Conservation (phyloP, 257 asterid species). For the Primulina tabacum region DNA sequence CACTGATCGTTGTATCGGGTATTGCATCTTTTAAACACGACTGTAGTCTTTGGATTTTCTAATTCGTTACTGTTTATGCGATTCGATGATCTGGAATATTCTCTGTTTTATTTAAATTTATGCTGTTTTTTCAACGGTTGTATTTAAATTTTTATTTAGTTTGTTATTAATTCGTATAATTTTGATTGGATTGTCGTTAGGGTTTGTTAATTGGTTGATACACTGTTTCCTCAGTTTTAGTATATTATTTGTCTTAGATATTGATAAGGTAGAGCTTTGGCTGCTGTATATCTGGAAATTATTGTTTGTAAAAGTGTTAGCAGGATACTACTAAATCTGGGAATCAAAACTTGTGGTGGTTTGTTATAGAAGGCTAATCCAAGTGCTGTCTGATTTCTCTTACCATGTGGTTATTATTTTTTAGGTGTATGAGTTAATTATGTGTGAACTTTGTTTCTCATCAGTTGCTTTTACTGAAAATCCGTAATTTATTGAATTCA, state of each 20-base stretch:
- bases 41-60: neutral
- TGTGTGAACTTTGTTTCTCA: neutral
- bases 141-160: neutral
- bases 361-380: neutral
- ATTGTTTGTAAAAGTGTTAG: neutral
- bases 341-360: neutral
- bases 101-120: no score
- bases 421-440: neutral
- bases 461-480: neutral
- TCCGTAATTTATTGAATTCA: neutral
- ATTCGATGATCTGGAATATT: neutral
- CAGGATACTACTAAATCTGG: neutral
- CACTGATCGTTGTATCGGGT: neutral
- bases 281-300: neutral
- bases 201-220: neutral
- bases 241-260: neutral
- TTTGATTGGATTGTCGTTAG: conserved; percentile 8
- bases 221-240: neutral
- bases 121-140: neutral
- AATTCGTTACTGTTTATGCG: neutral
- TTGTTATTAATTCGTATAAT: conserved; percentile 3
- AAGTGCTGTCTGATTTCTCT: neutral
- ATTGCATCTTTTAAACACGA: neutral
- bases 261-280: no score
- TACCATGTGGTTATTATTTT: neutral